Base-by-base conservation (phyloP, 2,329 filamentous ascomycete species). In the Hirsutella minnesotensis region DNA sequence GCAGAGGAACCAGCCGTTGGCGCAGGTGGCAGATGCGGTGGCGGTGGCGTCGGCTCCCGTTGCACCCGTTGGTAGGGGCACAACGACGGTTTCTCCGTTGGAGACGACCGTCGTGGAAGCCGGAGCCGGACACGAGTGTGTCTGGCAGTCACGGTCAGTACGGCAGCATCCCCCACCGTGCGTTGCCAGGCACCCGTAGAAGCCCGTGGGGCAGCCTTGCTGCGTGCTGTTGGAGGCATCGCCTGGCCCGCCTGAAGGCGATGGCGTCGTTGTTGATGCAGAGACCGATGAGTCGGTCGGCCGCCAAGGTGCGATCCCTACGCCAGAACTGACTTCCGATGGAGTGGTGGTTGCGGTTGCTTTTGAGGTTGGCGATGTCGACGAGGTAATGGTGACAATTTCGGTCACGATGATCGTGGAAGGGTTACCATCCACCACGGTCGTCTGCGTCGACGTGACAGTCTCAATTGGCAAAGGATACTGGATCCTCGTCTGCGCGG, bases 91-190 rank as follows among this genome's bases (percentile, higher is more conserved):
- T 3, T 76, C 69, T 7, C 81, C 83, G 47, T 79, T 70, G 1
- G 72, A 74, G 3, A 89, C 64, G 3, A 88, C 76, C 1, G 80
- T 83, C 0, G 79, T 60, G 0, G 70, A 54, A 0, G 70, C 65
- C 0, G 76, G 63, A 0, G 76, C 63, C 0, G 86, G 84, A 54
- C 90, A 96, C 7, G 82, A 85, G 0, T 83, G 85, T 0, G 80
- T 83, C 46, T 83, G 77, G 63, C 90, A 96, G 63, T 94, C 76
- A 18, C 89, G 78, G 2, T 87, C 89, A 0, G 86, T 88, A 44
- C 84, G 83, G 64, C 90, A 96, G 66, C 90, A 96, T 2, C 75
- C 75, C 18, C 87, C 87, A 13, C 85, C 87, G 46, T 89, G 86
- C 46, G 80, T 79, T 2, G 90, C 90, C 3, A 81, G 77, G 62